These are phyloP conservation scores for Yamagishiella unicocca DNA, from an alignment of 139 green algal genomes.

Conservation along the genomic window DNA sequence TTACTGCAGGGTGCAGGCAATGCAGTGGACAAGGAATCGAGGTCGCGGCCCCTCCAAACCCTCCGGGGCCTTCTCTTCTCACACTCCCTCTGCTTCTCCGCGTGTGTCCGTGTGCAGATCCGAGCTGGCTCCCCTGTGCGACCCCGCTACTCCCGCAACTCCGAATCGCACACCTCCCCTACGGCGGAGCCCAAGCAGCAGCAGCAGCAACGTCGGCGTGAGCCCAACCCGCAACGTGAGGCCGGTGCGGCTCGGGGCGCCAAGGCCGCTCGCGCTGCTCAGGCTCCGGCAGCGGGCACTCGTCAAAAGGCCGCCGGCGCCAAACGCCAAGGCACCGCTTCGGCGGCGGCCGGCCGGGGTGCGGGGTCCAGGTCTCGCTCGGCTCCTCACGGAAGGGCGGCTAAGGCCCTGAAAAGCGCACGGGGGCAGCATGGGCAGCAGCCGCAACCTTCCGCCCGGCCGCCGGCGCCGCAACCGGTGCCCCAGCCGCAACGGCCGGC, in stretches of 20 bases:
- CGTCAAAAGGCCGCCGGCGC: not conserved
- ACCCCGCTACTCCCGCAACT: not conserved
- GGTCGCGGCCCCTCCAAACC: no score
- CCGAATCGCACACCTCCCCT: not conserved
- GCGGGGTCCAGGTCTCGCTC: not conserved
- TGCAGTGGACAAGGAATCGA: no score
- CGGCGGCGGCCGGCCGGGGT: not conserved
- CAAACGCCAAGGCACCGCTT: not conserved
- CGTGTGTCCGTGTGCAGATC: not conserved
- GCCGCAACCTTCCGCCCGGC: not conserved
- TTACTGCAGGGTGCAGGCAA: no score
- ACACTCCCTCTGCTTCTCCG: not conserved
- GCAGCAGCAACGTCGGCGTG: not conserved
- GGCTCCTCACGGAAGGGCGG: not conserved
- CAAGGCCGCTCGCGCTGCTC: not conserved
- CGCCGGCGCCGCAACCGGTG: not conserved
- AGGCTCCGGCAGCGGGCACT: not conserved
- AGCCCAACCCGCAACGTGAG: not conserved
- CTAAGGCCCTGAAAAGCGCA: not conserved
- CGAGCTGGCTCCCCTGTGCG: conserved; percentile 7
- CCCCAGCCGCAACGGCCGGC: not conserved
- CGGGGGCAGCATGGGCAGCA: no score
- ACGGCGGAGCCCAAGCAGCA: no score
- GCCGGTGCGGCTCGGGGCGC: not conserved
- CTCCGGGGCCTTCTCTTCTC: no score